Conservation (phyloP, 108 stramenopile genomes). For the Ochromonas danica region DNA sequence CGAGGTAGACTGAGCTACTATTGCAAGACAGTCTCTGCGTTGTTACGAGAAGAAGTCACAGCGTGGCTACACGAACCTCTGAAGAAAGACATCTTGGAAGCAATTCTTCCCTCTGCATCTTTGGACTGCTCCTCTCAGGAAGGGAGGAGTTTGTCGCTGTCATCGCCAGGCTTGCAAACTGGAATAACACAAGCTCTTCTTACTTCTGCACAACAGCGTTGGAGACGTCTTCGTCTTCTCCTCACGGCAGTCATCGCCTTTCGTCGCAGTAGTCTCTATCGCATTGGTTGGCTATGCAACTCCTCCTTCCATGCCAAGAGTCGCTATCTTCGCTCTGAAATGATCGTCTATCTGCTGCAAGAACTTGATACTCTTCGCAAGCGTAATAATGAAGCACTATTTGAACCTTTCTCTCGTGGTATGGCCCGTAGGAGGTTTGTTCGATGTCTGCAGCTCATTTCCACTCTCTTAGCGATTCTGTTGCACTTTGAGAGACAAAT, state of each 20-base stretch:
- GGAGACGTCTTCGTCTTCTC: neutral
- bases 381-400: neutral
- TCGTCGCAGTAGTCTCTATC: neutral
- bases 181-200: too few relatives aligned
- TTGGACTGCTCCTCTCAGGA: neutral
- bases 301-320: neutral
- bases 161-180: too few relatives aligned
- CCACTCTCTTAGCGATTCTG: neutral
- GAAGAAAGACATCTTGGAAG: neutral
- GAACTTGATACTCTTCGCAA: neutral
- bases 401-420: neutral
- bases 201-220: too few relatives aligned
- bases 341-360: neutral
- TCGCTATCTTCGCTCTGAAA: neutral
- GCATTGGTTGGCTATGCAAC: neutral
- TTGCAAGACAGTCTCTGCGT: neutral
- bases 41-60: neutral
- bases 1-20: neutral
- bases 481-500: neutral
- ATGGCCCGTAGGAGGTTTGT: too few relatives aligned
- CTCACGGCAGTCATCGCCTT: neutral
- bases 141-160: too few relatives aligned
- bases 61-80: neutral
- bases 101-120: neutral
- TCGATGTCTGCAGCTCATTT: neutral